Evolutionary conservation across 768 basidiomycete genomes (phyloP).

Genomic region (Mycena capillaripes): DNA sequence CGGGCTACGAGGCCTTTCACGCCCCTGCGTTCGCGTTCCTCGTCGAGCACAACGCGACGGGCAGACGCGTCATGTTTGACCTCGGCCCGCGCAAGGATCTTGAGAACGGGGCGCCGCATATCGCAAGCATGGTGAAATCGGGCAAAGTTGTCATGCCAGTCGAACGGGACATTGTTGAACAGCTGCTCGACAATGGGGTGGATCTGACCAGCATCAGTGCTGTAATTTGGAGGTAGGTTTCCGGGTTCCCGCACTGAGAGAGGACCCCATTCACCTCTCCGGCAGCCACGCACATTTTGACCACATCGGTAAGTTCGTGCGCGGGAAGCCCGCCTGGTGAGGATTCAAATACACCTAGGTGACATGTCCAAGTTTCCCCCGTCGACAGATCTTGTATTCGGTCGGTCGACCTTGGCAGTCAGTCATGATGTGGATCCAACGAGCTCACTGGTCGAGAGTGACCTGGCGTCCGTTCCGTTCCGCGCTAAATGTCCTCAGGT

Average conservation of each 20-base stretch:
- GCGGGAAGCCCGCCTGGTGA: too few species aligned
- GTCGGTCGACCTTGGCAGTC: conserved; percentile 16
- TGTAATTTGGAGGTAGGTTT: conserved; percentile 40
- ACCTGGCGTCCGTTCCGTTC: conserved; percentile 29
- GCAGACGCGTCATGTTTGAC: conserved; percentile 37
- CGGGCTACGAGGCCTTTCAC: conserved; percentile 30
- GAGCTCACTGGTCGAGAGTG: neutral
- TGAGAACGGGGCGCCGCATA: conserved; percentile 26
- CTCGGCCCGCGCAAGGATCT: conserved; percentile 36
- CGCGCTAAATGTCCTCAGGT: neutral
- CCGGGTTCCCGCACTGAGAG: neutral
- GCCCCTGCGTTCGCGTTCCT: conserved; percentile 36
- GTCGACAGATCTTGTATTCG: conserved; percentile 35
- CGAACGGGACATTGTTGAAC: conserved; percentile 29
- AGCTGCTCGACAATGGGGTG: conserved; percentile 28
- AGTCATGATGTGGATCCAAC: neutral
- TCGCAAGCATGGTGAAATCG: neutral
- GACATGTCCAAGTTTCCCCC: conserved; percentile 39
- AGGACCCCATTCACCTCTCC: neutral
- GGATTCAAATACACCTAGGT: conserved; percentile 12
- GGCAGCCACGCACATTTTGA: conserved; percentile 37
- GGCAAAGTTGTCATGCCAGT: conserved; percentile 19
- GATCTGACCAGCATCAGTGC: conserved; percentile 29
- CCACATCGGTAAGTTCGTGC: conserved; percentile 32
- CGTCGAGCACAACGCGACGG: conserved; percentile 30